Evolutionary conservation across 306 rosid genomes (phyloP).

Genomic region (Hylodesmum podocarpum): DNA sequence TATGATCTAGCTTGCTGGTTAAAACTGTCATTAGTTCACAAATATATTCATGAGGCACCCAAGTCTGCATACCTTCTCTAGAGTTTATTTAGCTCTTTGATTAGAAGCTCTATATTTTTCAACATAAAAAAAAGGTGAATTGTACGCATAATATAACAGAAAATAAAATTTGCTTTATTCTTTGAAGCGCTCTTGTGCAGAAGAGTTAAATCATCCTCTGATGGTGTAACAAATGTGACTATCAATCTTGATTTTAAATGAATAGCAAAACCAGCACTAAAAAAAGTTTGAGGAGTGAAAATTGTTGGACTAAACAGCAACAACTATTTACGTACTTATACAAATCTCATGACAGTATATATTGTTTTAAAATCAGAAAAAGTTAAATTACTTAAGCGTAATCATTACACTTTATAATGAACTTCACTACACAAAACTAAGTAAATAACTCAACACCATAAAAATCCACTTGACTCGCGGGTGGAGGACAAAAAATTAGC

Average conservation of each 20-base stretch:
- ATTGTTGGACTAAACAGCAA: too few relatives aligned
- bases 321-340: too few relatives aligned
- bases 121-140: conserved; percentile 36
- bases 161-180: conserved; percentile 2
- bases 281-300: too few relatives aligned
- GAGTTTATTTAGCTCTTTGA: conserved; percentile 58
- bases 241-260: conserved; percentile 8
- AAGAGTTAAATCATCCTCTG: not conserved
- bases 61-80: conserved; percentile 66
- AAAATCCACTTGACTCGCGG: too few relatives aligned
- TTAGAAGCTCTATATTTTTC: conserved; percentile 64
- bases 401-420: too few relatives aligned
- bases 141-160: not conserved
- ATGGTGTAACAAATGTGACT: not conserved
- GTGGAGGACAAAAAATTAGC: too few relatives aligned
- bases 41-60: not conserved
- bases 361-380: too few relatives aligned
- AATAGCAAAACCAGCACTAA: conserved; percentile 9
- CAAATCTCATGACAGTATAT: too few relatives aligned
- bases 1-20: not conserved
- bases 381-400: too few relatives aligned
- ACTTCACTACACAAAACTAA: too few relatives aligned
- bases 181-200: not conserved
- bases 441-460: too few relatives aligned
- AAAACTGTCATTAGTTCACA: not conserved